phyloP scores from a whole-genome alignment of 1,139 yeast species.

The Eremothecium cymbalariae region DNA sequence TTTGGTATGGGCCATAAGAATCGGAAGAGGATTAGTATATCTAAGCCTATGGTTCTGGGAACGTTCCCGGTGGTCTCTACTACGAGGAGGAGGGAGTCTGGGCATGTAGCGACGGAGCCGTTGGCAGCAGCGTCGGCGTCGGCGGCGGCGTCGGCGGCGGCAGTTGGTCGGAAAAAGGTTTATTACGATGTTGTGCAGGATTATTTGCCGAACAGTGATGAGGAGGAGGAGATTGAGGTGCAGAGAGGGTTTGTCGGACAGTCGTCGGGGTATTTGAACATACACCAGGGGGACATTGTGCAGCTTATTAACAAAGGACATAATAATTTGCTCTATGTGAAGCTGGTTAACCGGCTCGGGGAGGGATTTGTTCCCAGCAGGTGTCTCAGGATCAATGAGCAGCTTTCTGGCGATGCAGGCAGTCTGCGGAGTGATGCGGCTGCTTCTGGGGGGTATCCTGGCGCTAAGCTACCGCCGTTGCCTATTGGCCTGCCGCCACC shows the following conservation, averaged over 20 bases:
- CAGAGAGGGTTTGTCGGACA: neutral
- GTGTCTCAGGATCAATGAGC: conserved; percentile 16
- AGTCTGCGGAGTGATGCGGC: too few relatives aligned
- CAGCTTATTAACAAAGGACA: conserved; percentile 16
- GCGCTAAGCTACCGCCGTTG: neutral
- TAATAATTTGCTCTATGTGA: conserved; percentile 16
- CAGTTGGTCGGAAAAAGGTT: conserved; percentile 1
- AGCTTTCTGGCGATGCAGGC: conserved; percentile 8
- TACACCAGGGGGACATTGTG: conserved; percentile 18
- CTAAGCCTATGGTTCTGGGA: too few relatives aligned
- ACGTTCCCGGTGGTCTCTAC: too few relatives aligned
- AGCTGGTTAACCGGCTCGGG: conserved; percentile 18
- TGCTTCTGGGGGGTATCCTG: too few relatives aligned
- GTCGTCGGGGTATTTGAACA: conserved; percentile 8
- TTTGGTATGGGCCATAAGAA: too few relatives aligned
- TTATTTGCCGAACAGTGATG: conserved; percentile 9
- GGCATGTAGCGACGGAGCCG: too few relatives aligned
- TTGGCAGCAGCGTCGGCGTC: too few relatives aligned
- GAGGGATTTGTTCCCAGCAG: conserved; percentile 20
- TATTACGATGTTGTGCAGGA: conserved; percentile 12
- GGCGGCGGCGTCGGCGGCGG: neutral
- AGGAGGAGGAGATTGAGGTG: neutral
- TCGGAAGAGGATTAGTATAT: too few relatives aligned
- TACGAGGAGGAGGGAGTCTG: too few relatives aligned
- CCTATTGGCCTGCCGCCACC: neutral